Conservation (phyloP, 495 filamentous ascomycete genomes). For the Daldinia childiae region DNA sequence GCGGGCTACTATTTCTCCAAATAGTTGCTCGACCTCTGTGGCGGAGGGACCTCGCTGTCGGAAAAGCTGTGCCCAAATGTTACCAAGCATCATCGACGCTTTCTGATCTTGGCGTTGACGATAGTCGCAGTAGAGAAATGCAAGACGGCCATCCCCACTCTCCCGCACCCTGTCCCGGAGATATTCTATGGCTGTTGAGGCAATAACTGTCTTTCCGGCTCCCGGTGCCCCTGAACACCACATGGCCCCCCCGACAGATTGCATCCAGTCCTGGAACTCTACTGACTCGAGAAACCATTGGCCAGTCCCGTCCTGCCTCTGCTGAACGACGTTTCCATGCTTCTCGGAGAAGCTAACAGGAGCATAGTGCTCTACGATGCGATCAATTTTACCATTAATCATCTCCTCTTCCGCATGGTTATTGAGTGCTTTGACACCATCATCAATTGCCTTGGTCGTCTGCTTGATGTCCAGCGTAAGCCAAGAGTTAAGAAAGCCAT, state of each 20-base stretch:
- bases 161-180: constrained; percentile 32
- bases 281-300: constrained; percentile 52
- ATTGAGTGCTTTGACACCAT: constrained; percentile 30
- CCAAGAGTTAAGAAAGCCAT: constrained; percentile 33
- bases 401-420: constrained; percentile 23
- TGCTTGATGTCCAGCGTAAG: constrained; percentile 35
- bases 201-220: constrained; percentile 51
- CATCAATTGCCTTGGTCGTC: constrained; percentile 26
- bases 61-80: constrained; percentile 53
- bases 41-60: constrained; percentile 37
- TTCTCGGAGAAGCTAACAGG: constrained; percentile 42
- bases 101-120: constrained; percentile 49
- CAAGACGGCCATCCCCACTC: constrained; percentile 44
- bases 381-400: constrained; percentile 24
- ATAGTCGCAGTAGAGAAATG: constrained; percentile 56
- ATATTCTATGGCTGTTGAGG: constrained; percentile 45
- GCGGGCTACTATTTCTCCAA: constrained; percentile 28
- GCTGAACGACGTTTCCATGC: constrained; percentile 47
- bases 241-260: constrained; percentile 39
- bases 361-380: constrained; percentile 39
- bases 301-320: constrained; percentile 50
- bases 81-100: constrained; percentile 42
- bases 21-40: constrained; percentile 40
- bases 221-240: constrained; percentile 54
- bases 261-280: constrained; percentile 50